These are phyloP conservation scores for Triangularia setosa DNA, from an alignment of 2,329 filamentous ascomycete genomes.

Conservation along the genomic window DNA sequence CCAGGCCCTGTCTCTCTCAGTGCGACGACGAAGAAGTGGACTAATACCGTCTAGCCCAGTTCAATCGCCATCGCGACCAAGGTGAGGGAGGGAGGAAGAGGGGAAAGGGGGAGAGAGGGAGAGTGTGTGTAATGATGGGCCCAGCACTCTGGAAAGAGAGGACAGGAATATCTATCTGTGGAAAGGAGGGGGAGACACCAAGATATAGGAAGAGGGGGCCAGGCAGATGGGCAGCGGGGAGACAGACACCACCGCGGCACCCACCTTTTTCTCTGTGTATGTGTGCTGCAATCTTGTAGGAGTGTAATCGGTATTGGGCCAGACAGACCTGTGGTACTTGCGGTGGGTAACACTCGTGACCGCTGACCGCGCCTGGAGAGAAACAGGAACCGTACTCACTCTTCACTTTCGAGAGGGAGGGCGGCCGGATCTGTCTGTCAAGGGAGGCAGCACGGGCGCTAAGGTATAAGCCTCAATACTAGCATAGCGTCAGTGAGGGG, in stretches of 20 bases:
- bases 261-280: not conserved
- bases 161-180: not conserved
- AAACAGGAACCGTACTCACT: not conserved
- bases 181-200: constrained; percentile 1
- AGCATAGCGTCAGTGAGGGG: constrained; percentile 24
- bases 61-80: constrained; percentile 17
- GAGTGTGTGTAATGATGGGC: not conserved
- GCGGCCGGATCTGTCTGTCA: not conserved
- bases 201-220: constrained; percentile 2
- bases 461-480: constrained; percentile 16
- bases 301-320: not conserved
- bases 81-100: constrained; percentile 10
- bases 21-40: constrained; percentile 15
- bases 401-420: constrained; percentile 3
- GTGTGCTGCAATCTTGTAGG: not conserved
- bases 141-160: not conserved
- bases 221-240: not conserved
- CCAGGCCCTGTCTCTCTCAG: constrained; percentile 6
- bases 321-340: not conserved
- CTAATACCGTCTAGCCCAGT: constrained; percentile 17
- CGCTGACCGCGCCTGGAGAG: constrained; percentile 2
- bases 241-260: not conserved
- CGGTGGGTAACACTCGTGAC: constrained; percentile 21
- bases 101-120: constrained; percentile 8
- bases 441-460: constrained; percentile 11